Conservation (phyloP, 2,329 filamentous ascomycete genomes). For the Hypoxylon sp. region DNA sequence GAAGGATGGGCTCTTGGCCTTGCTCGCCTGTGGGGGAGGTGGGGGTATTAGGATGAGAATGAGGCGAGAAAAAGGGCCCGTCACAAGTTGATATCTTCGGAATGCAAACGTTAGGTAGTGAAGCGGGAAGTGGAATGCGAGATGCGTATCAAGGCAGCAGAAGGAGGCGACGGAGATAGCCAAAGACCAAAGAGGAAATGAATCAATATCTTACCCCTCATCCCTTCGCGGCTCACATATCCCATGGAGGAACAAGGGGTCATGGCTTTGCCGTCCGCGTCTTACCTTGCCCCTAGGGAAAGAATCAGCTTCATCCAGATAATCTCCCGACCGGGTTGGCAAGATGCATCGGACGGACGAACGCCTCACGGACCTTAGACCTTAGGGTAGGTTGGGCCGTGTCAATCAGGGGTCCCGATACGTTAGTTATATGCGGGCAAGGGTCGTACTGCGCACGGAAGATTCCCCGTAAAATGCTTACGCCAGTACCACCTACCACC, state of each 20-base stretch:
- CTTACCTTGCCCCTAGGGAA: background rate
- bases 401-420: slow-evolving; percentile 1
- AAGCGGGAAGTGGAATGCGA: slow-evolving; percentile 1
- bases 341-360: slow-evolving; percentile 18
- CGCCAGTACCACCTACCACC: slow-evolving; percentile 7
- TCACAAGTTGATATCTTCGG: slow-evolving; percentile 2
- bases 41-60: background rate
- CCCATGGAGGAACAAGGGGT: slow-evolving; percentile 7
- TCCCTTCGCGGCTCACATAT: slow-evolving; percentile 1
- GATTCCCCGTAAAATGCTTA: slow-evolving; percentile 13
- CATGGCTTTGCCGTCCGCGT: slow-evolving; percentile 5
- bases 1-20: too few species aligned
- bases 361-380: slow-evolving; percentile 23
- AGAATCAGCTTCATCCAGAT: slow-evolving; percentile 10
- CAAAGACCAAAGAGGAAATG: background rate
- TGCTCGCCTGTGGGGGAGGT: too few species aligned
- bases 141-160: slow-evolving; percentile 1
- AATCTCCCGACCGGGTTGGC: slow-evolving; percentile 12
- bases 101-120: background rate
- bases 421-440: slow-evolving; percentile 13
- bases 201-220: slow-evolving; percentile 15
- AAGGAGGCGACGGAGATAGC: background rate
- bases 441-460: slow-evolving; percentile 11
- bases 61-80: too few species aligned
- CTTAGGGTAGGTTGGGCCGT: slow-evolving; percentile 8